Conservation (phyloP, 2,329 filamentous ascomycete genomes). For the Apiospora phragmitis region DNA sequence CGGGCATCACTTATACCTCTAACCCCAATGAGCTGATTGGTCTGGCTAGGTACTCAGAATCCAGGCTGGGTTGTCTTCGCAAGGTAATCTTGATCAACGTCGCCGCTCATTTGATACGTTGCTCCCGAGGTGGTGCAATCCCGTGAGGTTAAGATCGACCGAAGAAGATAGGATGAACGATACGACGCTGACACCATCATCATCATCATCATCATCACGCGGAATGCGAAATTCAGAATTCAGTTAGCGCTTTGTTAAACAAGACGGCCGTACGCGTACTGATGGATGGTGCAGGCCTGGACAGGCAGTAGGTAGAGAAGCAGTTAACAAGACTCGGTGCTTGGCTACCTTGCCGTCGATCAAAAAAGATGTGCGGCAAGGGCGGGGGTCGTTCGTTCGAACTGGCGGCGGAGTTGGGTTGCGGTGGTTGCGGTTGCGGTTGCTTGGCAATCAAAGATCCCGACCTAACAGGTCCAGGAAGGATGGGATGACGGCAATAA, state of each 20-base stretch:
- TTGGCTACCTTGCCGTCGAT: slow-evolving; percentile 12
- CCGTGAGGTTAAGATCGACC: not conserved
- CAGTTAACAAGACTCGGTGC: not conserved
- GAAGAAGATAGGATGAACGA: not conserved
- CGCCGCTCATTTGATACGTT: not conserved
- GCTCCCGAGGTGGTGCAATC: not conserved
- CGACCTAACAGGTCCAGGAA: not conserved
- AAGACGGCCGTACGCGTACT: not conserved
- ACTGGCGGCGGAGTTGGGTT: not conserved
- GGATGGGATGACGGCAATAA: slow-evolving; percentile 1
- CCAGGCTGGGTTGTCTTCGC: not conserved
- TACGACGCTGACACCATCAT: not conserved
- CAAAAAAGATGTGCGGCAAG: slow-evolving; percentile 14
- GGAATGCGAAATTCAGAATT: not conserved
- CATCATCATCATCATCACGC: not conserved
- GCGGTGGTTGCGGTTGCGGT: not conserved
- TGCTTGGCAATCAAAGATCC: slow-evolving; percentile 1
- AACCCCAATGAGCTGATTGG: not conserved
- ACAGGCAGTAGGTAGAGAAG: not conserved
- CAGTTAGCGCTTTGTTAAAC: not conserved
- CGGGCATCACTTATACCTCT: not conserved
- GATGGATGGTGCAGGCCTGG: not conserved
- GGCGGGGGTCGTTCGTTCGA: slow-evolving; percentile 6
- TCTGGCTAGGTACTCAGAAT: not conserved
- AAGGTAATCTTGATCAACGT: not conserved